Evolutionary conservation across 805 yeast species (phyloP).

Genomic region (Yamadazyma nakazawae): DNA sequence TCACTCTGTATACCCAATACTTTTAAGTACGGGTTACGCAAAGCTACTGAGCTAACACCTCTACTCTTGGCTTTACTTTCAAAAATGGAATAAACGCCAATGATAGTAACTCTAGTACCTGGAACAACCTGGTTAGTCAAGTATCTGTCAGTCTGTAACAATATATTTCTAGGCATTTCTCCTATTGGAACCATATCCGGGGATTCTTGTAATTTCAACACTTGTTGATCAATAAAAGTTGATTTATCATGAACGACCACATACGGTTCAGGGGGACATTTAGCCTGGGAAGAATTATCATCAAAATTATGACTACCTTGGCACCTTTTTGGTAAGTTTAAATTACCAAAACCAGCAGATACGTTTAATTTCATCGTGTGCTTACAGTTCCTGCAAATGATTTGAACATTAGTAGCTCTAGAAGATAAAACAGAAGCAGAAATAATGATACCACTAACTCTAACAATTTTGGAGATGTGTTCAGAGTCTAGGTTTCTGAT

Average conservation of each 20-base stretch:
- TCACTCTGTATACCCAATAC: constrained; percentile 86
- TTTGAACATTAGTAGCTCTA: constrained; percentile 76
- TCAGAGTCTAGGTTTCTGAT: constrained; percentile 83
- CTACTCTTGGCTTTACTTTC: constrained; percentile 56
- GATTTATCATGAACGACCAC: constrained; percentile 92
- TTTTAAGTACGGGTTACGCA: constrained; percentile 86
- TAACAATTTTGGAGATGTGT: constrained; percentile 83
- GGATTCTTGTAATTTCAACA: constrained; percentile 89
- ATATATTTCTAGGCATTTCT: constrained; percentile 93
- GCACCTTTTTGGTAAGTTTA: constrained; percentile 66
- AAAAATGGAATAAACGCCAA: constrained; percentile 90
- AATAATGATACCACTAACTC: constrained; percentile 90
- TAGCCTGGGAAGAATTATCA: constrained; percentile 49
- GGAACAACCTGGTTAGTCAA: constrained; percentile 90
- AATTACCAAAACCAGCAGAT: constrained; percentile 65
- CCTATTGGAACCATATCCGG: constrained; percentile 99
- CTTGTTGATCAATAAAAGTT: constrained; percentile 91
- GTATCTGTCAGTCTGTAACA: constrained; percentile 84
- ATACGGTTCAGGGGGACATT: constrained; percentile 91
- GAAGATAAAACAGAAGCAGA: constrained; percentile 86
- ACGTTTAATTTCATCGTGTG: constrained; percentile 68
- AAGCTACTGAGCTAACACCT: constrained; percentile 63
- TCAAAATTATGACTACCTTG: constrained; percentile 43
- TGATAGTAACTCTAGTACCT: constrained; percentile 87
- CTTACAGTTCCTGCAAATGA: constrained; percentile 85